These are phyloP conservation scores for Puccinellia tenuiflora DNA, from an alignment of 176 grass and related monocot species.

Conservation along the genomic window DNA sequence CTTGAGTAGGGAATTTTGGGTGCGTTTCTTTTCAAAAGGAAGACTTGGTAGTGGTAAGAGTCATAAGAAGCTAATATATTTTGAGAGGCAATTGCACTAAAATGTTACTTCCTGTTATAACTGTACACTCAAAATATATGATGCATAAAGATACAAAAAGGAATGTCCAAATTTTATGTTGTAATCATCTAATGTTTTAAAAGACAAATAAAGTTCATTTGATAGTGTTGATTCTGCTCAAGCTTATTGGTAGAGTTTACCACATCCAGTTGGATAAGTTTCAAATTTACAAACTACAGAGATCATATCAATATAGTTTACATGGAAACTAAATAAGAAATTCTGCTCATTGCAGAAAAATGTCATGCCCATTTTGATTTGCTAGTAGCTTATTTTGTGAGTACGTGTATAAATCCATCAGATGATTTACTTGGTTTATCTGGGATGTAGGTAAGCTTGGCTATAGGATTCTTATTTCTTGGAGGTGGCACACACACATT, in stretches of 20 bases:
- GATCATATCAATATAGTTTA: slow-evolving; percentile 4
- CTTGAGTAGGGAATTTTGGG: neutral
- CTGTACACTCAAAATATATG: neutral
- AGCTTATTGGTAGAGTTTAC: neutral
- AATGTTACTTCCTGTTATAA: neutral
- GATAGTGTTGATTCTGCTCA: neutral
- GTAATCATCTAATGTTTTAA: neutral
- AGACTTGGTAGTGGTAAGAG: neutral
- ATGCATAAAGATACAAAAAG: neutral
- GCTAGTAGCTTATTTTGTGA: slow-evolving; percentile 23
- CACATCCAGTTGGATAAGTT: neutral
- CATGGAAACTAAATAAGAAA: neutral
- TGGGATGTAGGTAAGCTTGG: slow-evolving; percentile 74
- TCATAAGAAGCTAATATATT: neutral
- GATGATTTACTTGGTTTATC: slow-evolving; percentile 3
- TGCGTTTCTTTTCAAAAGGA: neutral
- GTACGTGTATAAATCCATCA: neutral
- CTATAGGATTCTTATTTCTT: slow-evolving; percentile 90
- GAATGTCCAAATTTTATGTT: neutral
- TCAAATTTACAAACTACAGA: neutral
- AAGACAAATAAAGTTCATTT: neutral
- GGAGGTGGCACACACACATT: slow-evolving; percentile 93
- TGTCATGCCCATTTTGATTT: neutral
- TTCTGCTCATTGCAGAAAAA: neutral
- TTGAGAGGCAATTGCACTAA: neutral